Evolutionary conservation across 345 rosid genomes (phyloP).

Genomic region (Ricinus communis): DNA sequence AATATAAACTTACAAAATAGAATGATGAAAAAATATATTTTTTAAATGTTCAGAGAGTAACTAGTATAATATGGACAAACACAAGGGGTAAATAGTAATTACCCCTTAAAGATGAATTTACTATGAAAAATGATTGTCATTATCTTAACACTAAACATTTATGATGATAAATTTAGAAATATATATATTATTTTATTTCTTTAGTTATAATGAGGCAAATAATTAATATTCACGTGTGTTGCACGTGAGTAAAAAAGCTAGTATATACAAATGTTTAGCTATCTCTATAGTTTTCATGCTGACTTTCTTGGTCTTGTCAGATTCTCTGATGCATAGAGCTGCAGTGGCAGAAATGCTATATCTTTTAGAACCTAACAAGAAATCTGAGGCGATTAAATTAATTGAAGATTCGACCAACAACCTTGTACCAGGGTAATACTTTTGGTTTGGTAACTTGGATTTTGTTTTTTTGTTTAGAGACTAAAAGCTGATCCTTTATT

Average conservation of each 20-base stretch:
- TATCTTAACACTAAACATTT: too few species aligned
- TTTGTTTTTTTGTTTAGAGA: not conserved
- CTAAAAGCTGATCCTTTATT: constrained; percentile 5
- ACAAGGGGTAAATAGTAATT: too few species aligned
- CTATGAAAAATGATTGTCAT: too few species aligned
- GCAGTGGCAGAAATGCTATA: constrained; percentile 86
- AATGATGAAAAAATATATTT: too few species aligned
- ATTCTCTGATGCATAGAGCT: constrained; percentile 89
- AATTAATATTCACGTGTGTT: not conserved
- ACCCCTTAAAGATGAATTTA: too few species aligned
- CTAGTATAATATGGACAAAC: too few species aligned
- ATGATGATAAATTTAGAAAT: too few species aligned
- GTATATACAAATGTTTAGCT: not conserved
- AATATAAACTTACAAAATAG: too few species aligned
- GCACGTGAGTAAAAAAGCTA: too few species aligned
- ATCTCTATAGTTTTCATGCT: not conserved
- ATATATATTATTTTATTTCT: too few species aligned
- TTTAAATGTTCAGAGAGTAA: too few species aligned
- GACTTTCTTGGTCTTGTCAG: constrained; percentile 36
- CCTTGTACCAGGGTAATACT: constrained; percentile 50
- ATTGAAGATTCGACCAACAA: constrained; percentile 75
- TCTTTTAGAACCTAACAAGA: constrained; percentile 65
- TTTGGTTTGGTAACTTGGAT: not conserved
- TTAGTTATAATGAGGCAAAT: too few species aligned
- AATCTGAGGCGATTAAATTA: constrained; percentile 65